Conservation (phyloP, 306 rosid species). For the Dryas alaskensis region DNA sequence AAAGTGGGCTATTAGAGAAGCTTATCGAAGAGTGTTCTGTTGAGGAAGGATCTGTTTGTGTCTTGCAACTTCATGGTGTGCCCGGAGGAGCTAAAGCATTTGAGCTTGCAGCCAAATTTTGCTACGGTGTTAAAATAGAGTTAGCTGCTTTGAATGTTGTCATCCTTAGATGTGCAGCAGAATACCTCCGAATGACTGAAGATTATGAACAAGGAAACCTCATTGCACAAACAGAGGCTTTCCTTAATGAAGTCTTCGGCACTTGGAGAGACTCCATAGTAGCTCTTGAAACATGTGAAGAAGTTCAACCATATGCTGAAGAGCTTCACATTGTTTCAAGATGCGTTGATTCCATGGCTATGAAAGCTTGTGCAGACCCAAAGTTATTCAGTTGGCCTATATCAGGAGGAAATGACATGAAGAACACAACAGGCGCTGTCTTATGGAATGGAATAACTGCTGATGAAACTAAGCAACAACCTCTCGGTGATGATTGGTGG, state of each 20-base stretch:
- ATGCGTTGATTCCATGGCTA: conserved; percentile 78
- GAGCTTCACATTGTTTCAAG: conserved; percentile 70
- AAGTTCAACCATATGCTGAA: conserved; percentile 58
- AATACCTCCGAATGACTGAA: conserved; percentile 71
- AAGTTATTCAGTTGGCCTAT: conserved; percentile 48
- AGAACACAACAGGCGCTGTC: conserved; percentile 30
- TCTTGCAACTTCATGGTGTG: conserved; percentile 60
- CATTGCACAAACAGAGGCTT: conserved; percentile 45
- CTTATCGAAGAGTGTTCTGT: conserved; percentile 46
- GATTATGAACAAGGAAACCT: conserved; percentile 68
- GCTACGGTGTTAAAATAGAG: conserved; percentile 65
- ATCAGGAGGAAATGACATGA: conserved; percentile 27
- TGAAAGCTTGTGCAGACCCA: conserved; percentile 67
- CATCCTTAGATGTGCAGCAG: conserved; percentile 78
- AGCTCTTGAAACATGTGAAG: conserved; percentile 71
- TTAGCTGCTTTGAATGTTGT: conserved; percentile 63
- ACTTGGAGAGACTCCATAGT: conserved; percentile 65
- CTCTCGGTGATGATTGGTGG: conserved; percentile 65
- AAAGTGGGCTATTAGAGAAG: conserved; percentile 73
- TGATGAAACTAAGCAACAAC: conserved; percentile 33
- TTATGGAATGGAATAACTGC: conserved; percentile 55
- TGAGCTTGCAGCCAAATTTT: conserved; percentile 62
- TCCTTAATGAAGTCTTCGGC: conserved; percentile 57
- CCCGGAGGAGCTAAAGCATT: conserved; percentile 84
- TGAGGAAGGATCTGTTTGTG: conserved; percentile 48